Percentiles rank a stretch among this genome's conserved stretches.
phyloP scores from a whole-genome alignment of 2,329 filamentous ascomycete species.

The Aureobasidium sp. region DNA sequence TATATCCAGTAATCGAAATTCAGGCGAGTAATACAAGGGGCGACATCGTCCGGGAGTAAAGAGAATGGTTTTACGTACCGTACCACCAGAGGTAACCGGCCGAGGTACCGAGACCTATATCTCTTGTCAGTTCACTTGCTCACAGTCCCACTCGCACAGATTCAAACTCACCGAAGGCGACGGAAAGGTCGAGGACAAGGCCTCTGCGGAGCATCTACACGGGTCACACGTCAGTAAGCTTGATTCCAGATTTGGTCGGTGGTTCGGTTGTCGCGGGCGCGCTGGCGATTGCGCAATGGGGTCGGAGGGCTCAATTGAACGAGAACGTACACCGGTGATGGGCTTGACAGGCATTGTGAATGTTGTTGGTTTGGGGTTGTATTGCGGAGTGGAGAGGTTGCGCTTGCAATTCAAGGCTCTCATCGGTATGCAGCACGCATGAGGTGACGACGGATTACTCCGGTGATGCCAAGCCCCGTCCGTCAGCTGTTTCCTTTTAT shows the following conservation, averaged over 20 bases:
- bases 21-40: not conserved
- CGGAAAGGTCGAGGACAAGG: slow-evolving; percentile 58
- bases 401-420: not conserved
- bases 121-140: not conserved
- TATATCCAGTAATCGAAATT: not conserved
- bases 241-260: not conserved
- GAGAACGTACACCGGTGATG: slow-evolving; percentile 41
- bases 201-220: slow-evolving; percentile 55
- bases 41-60: not conserved
- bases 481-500: not conserved
- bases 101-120: slow-evolving; percentile 50
- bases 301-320: not conserved
- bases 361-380: not conserved
- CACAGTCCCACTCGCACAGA: not conserved
- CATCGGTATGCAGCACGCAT: not conserved
- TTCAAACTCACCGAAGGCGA: slow-evolving; percentile 51
- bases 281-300: not conserved
- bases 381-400: not conserved
- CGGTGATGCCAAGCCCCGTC: not conserved
- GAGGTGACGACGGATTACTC: slow-evolving; percentile 9
- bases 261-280: not conserved
- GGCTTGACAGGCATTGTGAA: slow-evolving; percentile 37
- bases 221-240: slow-evolving; percentile 5
- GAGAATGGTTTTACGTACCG: slow-evolving; percentile 36
- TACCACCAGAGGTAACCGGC: slow-evolving; percentile 62